Evolutionary conservation across 1,284 basidiomycete genomes (phyloP), one percentile per base, ranked within the genome.

Genomic region (Leccinum fallax): DNA sequence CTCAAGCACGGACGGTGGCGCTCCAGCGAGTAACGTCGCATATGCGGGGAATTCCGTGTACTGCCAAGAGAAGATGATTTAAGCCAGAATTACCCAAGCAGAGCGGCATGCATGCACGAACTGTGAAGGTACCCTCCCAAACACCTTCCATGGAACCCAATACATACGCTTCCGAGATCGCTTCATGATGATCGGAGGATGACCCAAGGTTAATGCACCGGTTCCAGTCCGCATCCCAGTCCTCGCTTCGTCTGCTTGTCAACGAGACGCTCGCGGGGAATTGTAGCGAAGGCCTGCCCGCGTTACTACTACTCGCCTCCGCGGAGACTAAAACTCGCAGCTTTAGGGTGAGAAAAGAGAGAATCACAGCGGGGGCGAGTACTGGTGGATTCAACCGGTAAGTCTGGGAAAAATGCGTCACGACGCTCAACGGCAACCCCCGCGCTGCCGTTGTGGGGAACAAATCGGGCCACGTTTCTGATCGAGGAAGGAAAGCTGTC

Each of bases 101-200:
- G 21, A 21, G 28, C 11, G 34, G 32, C 24, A 19, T 30, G 32
- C 24, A 19, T 30, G 19, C 43, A 76, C 85, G 65, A 67, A 90
- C 89, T 9, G 85, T 87, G 67, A 92, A 92, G 26, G 85, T 71
- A 1, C 90, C 90, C 73, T 92, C 90, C 90, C 90, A 92, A 15
- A 85, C 76, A 5, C 90, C 90, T 64, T 90, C 86, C 53, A 90
- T 72, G 61, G 87, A 90, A 53, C 89, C 88, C 2, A 85, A 82
- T 32, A 73, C 77, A 66, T 87, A 88, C 28, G 81, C 78, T 13
- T 78, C 75, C 7, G 80, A 77, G 26, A 81, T 67, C 8, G 73
- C 60, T 34, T 69, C 73, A 52, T 71, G 71, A 36, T 71, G 69
- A 49, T 74, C 60, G 63, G 72, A 53, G 63, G 72, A 53, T 62